Conservation (phyloP, 495 filamentous ascomycete species). For the Massariosphaeria phaeospora region DNA sequence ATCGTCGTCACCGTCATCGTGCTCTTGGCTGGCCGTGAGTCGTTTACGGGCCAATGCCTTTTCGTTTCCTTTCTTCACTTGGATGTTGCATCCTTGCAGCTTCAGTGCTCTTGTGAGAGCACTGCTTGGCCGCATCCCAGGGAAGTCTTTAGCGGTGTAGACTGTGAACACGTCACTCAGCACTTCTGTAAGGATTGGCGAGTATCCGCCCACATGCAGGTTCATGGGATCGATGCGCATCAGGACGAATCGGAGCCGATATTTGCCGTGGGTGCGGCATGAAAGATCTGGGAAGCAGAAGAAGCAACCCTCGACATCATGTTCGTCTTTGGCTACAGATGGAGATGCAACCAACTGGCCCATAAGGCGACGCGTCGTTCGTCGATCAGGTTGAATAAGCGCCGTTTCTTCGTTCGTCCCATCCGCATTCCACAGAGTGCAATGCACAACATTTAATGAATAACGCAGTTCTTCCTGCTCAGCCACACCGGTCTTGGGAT, state of each 20-base stretch:
- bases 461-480: slow-evolving; percentile 61
- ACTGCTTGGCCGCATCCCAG: slow-evolving; percentile 79
- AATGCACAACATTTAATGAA: slow-evolving; percentile 79
- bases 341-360: slow-evolving; percentile 72
- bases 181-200: slow-evolving; percentile 58
- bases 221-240: slow-evolving; percentile 64
- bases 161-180: slow-evolving; percentile 82
- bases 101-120: slow-evolving; percentile 63
- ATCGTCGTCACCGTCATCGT: slow-evolving; percentile 47
- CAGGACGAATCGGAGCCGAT: slow-evolving; percentile 79
- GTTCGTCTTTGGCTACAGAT: slow-evolving; percentile 63
- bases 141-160: slow-evolving; percentile 94
- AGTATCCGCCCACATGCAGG: slow-evolving; percentile 48
- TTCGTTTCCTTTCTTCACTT: slow-evolving; percentile 78
- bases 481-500: slow-evolving; percentile 52
- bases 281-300: slow-evolving; percentile 95
- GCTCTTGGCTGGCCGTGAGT: slow-evolving; percentile 38
- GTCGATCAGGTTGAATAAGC: slow-evolving; percentile 40
- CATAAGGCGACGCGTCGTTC: slow-evolving; percentile 62
- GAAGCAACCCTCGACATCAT: slow-evolving; percentile 69
- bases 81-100: slow-evolving; percentile 69
- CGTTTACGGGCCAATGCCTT: slow-evolving; percentile 44
- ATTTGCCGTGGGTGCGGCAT: slow-evolving; percentile 78
- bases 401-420: slow-evolving; percentile 57
- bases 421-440: slow-evolving; percentile 63